Percentiles rank a stretch among this genome's conserved stretches.
phyloP scores from a whole-genome alignment of 768 basidiomycete genomes.

The Panaeolus cyanescens region DNA sequence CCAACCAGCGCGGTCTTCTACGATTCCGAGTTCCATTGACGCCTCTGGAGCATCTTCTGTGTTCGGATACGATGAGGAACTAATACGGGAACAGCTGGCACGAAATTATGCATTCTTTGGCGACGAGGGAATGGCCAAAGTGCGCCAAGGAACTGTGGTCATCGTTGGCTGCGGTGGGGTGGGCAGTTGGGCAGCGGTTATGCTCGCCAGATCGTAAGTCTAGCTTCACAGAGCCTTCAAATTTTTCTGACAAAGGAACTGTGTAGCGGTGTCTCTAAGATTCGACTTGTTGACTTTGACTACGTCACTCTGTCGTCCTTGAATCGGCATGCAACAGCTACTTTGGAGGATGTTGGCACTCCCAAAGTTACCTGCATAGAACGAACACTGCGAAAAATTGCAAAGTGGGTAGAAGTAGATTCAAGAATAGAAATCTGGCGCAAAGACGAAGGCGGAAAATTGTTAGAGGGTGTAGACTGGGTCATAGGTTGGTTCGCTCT shows the following conservation, averaged over 20 bases:
- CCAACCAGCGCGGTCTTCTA: slow-evolving; percentile 8
- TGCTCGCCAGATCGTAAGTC: slow-evolving; percentile 88
- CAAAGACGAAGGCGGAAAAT: slow-evolving; percentile 71
- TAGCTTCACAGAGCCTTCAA: neutral
- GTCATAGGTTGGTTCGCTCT: slow-evolving; percentile 72
- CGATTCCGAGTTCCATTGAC: slow-evolving; percentile 6
- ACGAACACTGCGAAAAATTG: slow-evolving; percentile 65
- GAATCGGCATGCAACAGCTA: slow-evolving; percentile 92
- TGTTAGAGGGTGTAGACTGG: slow-evolving; percentile 90
- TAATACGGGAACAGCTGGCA: slow-evolving; percentile 88
- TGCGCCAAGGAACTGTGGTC: slow-evolving; percentile 77
- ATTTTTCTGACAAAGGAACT: slow-evolving; percentile 2
- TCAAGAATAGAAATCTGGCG: slow-evolving; percentile 83
- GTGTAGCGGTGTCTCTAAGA: slow-evolving; percentile 68
- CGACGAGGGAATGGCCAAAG: slow-evolving; percentile 80
- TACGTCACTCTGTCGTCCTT: slow-evolving; percentile 93
- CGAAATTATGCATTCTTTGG: slow-evolving; percentile 96
- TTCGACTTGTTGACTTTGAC: slow-evolving; percentile 93
- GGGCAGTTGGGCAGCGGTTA: slow-evolving; percentile 93
- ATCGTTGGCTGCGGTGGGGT: slow-evolving; percentile 96
- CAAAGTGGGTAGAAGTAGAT: slow-evolving; percentile 89
- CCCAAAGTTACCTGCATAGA: slow-evolving; percentile 87
- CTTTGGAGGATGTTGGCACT: slow-evolving; percentile 87
- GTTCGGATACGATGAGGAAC: slow-evolving; percentile 66
- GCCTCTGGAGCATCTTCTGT: slow-evolving; percentile 3